Evolutionary conservation across 139 green algal species (phyloP).

Genomic region (Tetraselmis chui): DNA sequence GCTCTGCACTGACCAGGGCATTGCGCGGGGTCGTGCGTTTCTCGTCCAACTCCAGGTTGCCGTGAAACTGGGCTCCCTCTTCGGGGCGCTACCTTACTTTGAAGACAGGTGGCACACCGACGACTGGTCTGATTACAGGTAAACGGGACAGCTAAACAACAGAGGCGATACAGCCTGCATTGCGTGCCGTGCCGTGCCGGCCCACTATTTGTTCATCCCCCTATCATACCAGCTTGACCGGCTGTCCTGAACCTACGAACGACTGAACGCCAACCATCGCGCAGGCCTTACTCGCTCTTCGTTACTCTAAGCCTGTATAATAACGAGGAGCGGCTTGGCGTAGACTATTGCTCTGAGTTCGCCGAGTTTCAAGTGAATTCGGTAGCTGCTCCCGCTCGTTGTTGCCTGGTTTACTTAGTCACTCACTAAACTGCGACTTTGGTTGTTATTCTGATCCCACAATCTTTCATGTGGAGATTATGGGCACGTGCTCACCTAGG

Average conservation of each 20-base stretch:
- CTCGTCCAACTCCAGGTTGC: neutral
- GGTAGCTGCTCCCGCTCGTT: neutral
- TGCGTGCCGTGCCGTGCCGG: too few relatives aligned
- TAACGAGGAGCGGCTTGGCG: neutral
- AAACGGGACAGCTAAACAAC: too few relatives aligned
- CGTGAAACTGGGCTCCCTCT: neutral
- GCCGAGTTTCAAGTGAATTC: neutral
- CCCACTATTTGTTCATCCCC: neutral
- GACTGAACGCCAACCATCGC: neutral
- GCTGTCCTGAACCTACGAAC: neutral
- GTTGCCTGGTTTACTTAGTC: neutral
- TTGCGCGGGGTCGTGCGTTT: neutral
- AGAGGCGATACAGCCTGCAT: too few relatives aligned
- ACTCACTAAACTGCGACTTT: neutral
- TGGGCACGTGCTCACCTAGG: conserved; percentile 42
- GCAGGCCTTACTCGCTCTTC: neutral
- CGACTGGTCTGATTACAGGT: neutral
- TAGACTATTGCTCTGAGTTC: neutral
- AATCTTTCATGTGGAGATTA: conserved; percentile 41
- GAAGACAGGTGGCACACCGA: neutral
- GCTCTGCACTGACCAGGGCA: neutral
- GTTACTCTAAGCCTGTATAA: neutral
- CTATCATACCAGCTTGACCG: neutral
- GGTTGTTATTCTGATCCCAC: conserved; percentile 41
- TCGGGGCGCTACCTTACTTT: neutral